A percentile compares a stretch with the other conserved stretches of the same genome.
These are phyloP conservation scores for Cyathus striatus DNA, from an alignment of 768 basidiomycete species.

Conservation along the genomic window DNA sequence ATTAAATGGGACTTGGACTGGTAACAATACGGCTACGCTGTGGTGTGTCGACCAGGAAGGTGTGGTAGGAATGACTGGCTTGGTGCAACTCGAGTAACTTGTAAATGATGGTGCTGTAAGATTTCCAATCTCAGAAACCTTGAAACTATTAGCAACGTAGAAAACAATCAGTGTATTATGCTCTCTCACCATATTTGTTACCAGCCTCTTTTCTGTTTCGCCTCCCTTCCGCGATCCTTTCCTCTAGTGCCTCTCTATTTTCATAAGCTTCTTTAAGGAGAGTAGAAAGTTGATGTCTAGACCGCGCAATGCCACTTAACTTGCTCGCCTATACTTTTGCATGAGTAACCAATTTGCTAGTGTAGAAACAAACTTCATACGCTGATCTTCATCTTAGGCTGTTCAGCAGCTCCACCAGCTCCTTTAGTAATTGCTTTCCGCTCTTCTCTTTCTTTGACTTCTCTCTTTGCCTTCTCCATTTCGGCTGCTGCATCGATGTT, in stretches of 20 bases:
- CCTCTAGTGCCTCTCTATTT: constrained; percentile 80
- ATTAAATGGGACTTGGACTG: constrained; percentile 40
- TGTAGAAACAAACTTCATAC: constrained; percentile 33
- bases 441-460: constrained; percentile 72
- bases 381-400: constrained; percentile 81
- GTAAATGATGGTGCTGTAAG: background rate
- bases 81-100: constrained; percentile 17
- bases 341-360: background rate
- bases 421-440: constrained; percentile 70
- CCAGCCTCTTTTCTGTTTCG: constrained; percentile 86
- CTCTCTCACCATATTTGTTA: constrained; percentile 76
- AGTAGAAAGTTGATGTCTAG: constrained; percentile 76
- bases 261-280: constrained; percentile 78
- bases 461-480: constrained; percentile 73
- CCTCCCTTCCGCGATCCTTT: constrained; percentile 76
- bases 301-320: constrained; percentile 60
- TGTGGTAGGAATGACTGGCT: constrained; percentile 66
- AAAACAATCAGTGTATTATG: no score
- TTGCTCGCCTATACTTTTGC: constrained; percentile 54
- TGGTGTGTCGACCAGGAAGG: constrained; percentile 58
- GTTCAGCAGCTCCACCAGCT: constrained; percentile 44
- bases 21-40: constrained; percentile 34
- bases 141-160: no score
- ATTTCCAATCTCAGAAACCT: no score
- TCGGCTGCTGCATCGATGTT: constrained; percentile 66